Evolutionary conservation across 2,329 filamentous ascomycete species (phyloP).

Genomic region (Aspergillus ibericus): DNA sequence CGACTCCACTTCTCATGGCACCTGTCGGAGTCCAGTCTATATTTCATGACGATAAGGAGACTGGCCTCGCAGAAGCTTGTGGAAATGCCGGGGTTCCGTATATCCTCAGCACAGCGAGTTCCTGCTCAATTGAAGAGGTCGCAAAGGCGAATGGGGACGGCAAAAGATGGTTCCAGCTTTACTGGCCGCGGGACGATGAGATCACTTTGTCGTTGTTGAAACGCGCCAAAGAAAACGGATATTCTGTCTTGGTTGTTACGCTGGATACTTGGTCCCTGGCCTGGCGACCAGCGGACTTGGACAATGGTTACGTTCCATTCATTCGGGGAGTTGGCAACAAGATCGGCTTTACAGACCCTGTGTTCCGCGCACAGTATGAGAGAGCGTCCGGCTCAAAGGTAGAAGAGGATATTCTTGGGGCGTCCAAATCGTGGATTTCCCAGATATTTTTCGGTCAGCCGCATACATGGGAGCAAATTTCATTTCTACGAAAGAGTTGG

Average conservation of each 20-base stretch:
- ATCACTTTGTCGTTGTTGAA: conserved; percentile 64
- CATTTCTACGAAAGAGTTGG: conserved; percentile 61
- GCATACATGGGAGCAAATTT: conserved; percentile 63
- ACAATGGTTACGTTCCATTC: conserved; percentile 57
- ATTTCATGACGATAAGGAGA: conserved; percentile 66
- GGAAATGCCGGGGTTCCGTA: conserved; percentile 63
- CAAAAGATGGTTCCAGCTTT: conserved; percentile 71
- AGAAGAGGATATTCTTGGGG: conserved; percentile 52
- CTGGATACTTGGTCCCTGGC: conserved; percentile 69
- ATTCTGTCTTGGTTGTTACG: conserved; percentile 67
- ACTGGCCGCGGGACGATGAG: conserved; percentile 68
- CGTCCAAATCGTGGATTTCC: conserved; percentile 54
- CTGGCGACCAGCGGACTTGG: conserved; percentile 68
- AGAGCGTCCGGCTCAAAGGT: conserved; percentile 46
- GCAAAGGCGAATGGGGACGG: conserved; percentile 59
- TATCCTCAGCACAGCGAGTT: conserved; percentile 66
- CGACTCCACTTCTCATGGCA: conserved; percentile 61
- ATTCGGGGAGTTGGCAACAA: conserved; percentile 59
- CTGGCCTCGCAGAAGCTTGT: conserved; percentile 63
- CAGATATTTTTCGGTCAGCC: conserved; percentile 54
- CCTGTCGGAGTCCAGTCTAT: conserved; percentile 70
- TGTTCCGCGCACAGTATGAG: conserved; percentile 60
- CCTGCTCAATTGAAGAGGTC: conserved; percentile 65
- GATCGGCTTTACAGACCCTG: conserved; percentile 66
- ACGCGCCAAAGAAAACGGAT: conserved; percentile 63